phyloP scores from a whole-genome alignment of 148 eudicot species.

The Vaccinium macrocarpon region DNA sequence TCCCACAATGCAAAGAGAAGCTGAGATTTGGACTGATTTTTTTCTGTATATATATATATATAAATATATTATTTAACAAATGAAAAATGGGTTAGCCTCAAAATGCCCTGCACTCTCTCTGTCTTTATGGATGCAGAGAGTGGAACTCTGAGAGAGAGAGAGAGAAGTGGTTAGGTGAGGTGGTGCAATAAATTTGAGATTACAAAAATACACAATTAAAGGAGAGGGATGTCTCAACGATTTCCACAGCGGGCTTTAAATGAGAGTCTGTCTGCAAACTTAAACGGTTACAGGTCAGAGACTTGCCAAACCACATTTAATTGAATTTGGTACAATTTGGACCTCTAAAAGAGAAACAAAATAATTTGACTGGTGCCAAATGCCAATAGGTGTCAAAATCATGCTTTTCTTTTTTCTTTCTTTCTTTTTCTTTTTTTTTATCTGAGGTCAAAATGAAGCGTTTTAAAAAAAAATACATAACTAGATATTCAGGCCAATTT shows the following conservation, averaged over 20 bases:
- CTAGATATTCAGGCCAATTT: no score
- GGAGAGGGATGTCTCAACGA: constrained; percentile 10
- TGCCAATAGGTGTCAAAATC: no score
- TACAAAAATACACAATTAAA: neutral
- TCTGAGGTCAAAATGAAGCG: no score
- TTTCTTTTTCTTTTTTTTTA: no score
- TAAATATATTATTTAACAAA: neutral
- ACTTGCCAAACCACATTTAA: neutral
- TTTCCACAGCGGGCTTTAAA: constrained; percentile 24
- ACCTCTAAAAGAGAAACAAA: no score
- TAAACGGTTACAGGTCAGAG: neutral
- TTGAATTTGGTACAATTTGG: neutral
- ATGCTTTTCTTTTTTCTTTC: no score
- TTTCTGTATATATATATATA: neutral
- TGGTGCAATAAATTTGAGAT: constrained; percentile 29
- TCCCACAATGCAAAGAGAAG: neutral
- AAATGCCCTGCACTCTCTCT: neutral
- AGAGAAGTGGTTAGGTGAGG: constrained; percentile 26
- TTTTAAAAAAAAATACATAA: no score
- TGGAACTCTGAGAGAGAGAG: neutral
- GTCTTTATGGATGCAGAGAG: neutral
- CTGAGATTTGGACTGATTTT: neutral
- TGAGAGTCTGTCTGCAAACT: neutral
- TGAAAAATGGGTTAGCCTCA: neutral
- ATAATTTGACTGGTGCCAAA: no score